Evolutionary conservation across 1,284 basidiomycete genomes (phyloP), one percentile per base, ranked within the genome.

Genomic region (Papiliotrema laurentii): DNA sequence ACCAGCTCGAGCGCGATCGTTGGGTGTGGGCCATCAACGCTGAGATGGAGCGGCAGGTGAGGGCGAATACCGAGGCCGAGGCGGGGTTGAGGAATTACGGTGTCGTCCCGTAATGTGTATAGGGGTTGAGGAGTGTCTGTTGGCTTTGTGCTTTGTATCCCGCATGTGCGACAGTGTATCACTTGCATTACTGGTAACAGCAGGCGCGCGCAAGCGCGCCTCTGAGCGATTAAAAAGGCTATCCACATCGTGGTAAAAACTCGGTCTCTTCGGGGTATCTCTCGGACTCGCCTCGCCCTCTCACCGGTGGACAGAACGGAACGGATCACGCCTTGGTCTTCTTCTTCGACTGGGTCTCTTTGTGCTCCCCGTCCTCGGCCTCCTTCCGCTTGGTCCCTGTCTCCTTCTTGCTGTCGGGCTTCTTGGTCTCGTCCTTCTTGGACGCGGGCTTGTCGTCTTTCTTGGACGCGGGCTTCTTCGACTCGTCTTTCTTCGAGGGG

Each of bases 11-110:
- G 49, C 53, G 72, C 21, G 71, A 74, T 58, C 48, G 66, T n/a
- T 74, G 72, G 72, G 61, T 74, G 0, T 71, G 70, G 68, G 68
- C 64, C 6, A 59, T 73, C 40, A 71, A 72, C 48, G 62, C 65
- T 18, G 72, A 74, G 52, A 72, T 69, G 60, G 70, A 74, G 49
- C 49, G 70, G 14, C 63, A 65, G 39, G 63, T 63, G 4, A 58
- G 68, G 31, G 42, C 50, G 9, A 64, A 73, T 49, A 41, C 59
- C 0, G 45, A 47, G 28, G 48, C 61, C 9, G 65, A 68, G 45
- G 59, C 64, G 19, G 41, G 25, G 28, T 49, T 66, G 43, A 56
- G 72, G 19, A 53, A 64, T 28, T 43, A 45, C 28, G 71, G 69
- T 27, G 54, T 49, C 22, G 54, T 73, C 1, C 66, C 63, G 14